These are phyloP conservation scores for Betula pendula DNA, from an alignment of 306 rosid genomes.

Conservation along the genomic window DNA sequence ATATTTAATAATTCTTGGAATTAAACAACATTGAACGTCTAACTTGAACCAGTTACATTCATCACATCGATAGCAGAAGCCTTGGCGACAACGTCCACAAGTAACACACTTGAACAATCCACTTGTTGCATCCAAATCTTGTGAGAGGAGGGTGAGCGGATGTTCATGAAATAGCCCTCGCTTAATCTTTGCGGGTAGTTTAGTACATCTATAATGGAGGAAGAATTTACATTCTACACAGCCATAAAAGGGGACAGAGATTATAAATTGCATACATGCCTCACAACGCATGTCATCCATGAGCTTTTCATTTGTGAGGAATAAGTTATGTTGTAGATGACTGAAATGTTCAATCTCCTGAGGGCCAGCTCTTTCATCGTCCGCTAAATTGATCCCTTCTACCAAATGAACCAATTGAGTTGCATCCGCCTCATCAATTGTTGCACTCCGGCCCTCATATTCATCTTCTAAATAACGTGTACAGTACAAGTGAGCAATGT, in stretches of 20 bases:
- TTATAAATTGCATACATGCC: neutral
- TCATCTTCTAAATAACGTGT: too few species aligned
- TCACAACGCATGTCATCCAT: neutral
- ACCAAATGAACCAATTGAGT: too few species aligned
- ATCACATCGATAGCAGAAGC: too few species aligned
- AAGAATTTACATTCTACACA: neutral
- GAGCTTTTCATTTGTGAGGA: neutral
- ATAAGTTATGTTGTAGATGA: neutral
- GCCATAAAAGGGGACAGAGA: neutral
- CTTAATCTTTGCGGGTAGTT: neutral
- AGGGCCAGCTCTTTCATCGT: neutral
- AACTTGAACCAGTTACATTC: too few species aligned
- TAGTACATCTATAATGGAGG: neutral
- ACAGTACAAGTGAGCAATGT: too few species aligned
- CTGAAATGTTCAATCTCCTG: neutral
- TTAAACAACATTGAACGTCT: too few species aligned
- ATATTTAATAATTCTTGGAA: too few species aligned
- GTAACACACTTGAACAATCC: too few species aligned
- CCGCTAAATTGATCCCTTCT: neutral
- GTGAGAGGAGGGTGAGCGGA: neutral
- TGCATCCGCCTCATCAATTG: too few species aligned
- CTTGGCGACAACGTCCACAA: too few species aligned
- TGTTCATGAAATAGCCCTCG: neutral
- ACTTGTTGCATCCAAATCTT: fast-evolving
- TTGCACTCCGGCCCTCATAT: too few species aligned